Base-by-base conservation (phyloP, 75 land plant species). In the Gnetum montanum region DNA sequence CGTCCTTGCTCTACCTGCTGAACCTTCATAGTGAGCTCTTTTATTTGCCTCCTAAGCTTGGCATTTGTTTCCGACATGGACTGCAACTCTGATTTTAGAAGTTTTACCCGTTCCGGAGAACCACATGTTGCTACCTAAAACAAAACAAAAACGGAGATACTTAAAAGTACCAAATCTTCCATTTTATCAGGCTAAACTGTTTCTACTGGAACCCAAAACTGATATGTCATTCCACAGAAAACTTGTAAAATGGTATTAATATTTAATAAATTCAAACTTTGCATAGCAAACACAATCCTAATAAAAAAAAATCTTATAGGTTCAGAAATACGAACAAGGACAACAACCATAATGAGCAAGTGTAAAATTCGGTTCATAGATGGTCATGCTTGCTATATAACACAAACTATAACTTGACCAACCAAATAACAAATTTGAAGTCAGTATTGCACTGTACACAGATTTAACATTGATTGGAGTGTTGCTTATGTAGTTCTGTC, bases 111-210 rank as follows among this genome's bases (percentile, higher is more conserved):
- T 24, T 78, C 86, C 16, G 74, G 8, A 22, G 81, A 74, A 43
- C 74, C 82, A 65, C 81, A 78, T 22, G 77, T 19, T 31, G 73
- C 61, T 41, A 43, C 67, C 87, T 83, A 58, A 12, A 36, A 59
- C 11, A 20, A 20, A 31, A 8, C 34, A 22, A 22, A 19, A 20
- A 43, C 8, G 18, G 8, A 25, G 33, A 44, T 25, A 22, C 6
- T 7, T 8, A 5, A 23, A 20, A 19, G 22, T 15, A 43, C 31
- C 6, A 18, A 30, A 18, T 30, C 13, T 34, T 29, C n/a, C 43
- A 41, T 41, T 18, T 3, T 15, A 41, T 15, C 43, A 15, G n/a
- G n/a, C n/a, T n/a, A n/a, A 19, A 33, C 23, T 41, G 18, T 11
- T 41, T 2, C 11, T 43, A 8, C 8, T 20, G 27, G 4, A 18